Conservation (phyloP, 2,329 filamentous ascomycete genomes). For the Diplodia intermedia region DNA sequence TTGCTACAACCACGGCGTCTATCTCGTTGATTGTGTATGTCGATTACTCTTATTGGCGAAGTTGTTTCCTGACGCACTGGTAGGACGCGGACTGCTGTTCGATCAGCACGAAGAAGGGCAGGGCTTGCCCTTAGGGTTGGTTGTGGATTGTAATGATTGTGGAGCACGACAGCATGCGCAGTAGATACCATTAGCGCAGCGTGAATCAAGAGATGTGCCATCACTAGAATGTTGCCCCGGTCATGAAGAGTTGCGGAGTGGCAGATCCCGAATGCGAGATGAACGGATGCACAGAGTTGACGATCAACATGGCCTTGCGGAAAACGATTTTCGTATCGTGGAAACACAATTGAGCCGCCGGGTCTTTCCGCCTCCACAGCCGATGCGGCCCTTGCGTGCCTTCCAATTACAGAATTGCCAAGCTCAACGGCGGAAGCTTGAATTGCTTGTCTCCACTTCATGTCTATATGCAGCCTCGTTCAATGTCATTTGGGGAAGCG, state of each 20-base stretch:
- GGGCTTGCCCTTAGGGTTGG: neutral
- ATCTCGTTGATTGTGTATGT: slow-evolving; percentile 1
- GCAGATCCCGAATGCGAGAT: neutral
- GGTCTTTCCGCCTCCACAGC: too few species aligned
- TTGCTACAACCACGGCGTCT: slow-evolving; percentile 13
- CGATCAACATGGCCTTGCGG: neutral
- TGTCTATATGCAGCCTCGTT: neutral
- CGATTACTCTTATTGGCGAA: accelerated
- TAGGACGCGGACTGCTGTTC: neutral
- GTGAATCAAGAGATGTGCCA: neutral
- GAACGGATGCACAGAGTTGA: neutral
- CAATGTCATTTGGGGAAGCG: too few species aligned
- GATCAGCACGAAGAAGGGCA: neutral
- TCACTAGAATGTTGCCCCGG: neutral
- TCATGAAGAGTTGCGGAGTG: neutral
- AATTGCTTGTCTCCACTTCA: neutral
- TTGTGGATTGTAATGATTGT: neutral
- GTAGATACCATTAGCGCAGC: too few species aligned
- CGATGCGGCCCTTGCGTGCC: too few species aligned
- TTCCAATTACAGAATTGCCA: neutral
- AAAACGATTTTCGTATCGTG: too few species aligned
- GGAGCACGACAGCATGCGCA: neutral
- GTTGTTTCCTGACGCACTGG: neutral
- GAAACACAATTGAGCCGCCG: too few species aligned
- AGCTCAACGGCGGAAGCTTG: neutral